Evolutionary conservation across 1,284 basidiomycete genomes (phyloP).

Genomic region (Boletus subluridellus): DNA sequence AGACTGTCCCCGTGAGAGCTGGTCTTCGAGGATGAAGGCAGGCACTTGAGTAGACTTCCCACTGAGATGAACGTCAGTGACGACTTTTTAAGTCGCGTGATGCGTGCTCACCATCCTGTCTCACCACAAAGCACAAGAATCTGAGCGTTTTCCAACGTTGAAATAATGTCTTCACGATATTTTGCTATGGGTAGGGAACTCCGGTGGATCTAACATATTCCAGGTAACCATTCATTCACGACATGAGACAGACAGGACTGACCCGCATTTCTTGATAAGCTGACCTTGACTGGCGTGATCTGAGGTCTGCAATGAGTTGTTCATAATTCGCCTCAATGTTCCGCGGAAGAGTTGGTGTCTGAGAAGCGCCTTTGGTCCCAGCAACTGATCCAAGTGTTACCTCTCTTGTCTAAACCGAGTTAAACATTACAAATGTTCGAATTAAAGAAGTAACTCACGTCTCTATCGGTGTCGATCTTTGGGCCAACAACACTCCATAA

Average conservation of each 20-base stretch:
- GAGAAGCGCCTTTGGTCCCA: constrained; percentile 18
- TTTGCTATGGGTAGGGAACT: constrained; percentile 84
- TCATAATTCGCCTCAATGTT: constrained; percentile 38
- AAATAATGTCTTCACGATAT: constrained; percentile 76
- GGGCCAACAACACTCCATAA: constrained; percentile 60
- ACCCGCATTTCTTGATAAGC: constrained; percentile 89
- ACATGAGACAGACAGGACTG: constrained; percentile 29
- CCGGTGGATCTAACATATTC: constrained; percentile 54
- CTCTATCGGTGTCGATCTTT: constrained; percentile 46
- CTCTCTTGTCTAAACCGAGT: constrained; percentile 27
- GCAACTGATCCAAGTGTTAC: constrained; percentile 32
- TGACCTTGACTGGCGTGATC: constrained; percentile 54
- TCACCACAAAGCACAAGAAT: constrained; percentile 94
- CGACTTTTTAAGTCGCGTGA: background rate
- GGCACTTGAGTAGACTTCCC: constrained; percentile 99
- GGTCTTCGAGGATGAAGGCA: constrained; percentile 90
- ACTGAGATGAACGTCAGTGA: constrained; percentile 41
- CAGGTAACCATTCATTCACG: background rate
- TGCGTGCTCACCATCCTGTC: constrained; percentile 77
- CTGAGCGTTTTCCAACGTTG: constrained; percentile 74
- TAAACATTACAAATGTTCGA: constrained; percentile 1
- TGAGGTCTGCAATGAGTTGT: constrained; percentile 59
- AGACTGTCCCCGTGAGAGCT: constrained; percentile 73
- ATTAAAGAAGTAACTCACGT: constrained; percentile 37
- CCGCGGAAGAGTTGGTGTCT: constrained; percentile 15